phyloP scores from a whole-genome alignment of 495 filamentous ascomycete species.

The Bombardia bombarda region DNA sequence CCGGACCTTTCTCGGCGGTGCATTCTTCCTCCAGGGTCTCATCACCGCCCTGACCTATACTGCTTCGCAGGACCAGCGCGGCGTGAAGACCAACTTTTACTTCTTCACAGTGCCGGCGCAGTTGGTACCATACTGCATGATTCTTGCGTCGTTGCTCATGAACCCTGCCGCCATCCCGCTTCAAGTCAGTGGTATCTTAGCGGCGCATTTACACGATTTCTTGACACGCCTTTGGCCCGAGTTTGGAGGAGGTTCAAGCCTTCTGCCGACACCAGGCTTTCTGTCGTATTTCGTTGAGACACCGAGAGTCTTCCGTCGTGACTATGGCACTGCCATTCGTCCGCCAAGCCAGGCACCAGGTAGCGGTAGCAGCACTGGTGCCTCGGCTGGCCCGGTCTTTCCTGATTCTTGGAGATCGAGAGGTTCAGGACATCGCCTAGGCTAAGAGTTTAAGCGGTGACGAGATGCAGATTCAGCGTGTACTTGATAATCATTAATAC shows the following conservation, averaged over 20 bases:
- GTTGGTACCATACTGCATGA: slow-evolving; percentile 67
- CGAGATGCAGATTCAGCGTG: too few relatives aligned
- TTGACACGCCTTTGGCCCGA: slow-evolving; percentile 72
- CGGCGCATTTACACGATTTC: slow-evolving; percentile 82
- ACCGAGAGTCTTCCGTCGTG: slow-evolving; percentile 31
- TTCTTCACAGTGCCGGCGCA: slow-evolving; percentile 70
- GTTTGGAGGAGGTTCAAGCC: slow-evolving; percentile 70
- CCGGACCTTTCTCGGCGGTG: slow-evolving; percentile 37
- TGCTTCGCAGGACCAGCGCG: slow-evolving; percentile 71
- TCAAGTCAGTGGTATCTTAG: slow-evolving; percentile 63
- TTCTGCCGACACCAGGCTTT: slow-evolving; percentile 59
- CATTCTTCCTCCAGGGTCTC: slow-evolving; percentile 57
- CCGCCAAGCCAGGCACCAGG: slow-evolving; percentile 25
- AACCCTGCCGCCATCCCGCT: slow-evolving; percentile 36
- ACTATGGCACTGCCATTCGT: slow-evolving; percentile 53
- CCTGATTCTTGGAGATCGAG: slow-evolving; percentile 56
- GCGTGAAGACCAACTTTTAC: slow-evolving; percentile 59
- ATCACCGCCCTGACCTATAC: slow-evolving; percentile 75
- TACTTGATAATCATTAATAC: too few relatives aligned
- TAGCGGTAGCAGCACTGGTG: slow-evolving; percentile 26
- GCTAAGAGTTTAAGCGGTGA: too few relatives aligned
- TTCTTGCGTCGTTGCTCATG: slow-evolving; percentile 57
- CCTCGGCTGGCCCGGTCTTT: slow-evolving; percentile 30
- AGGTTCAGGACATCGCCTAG: slow-evolving; percentile 59
- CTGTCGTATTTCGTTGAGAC: slow-evolving; percentile 54